Percentiles rank a stretch among this genome's conserved stretches.
Evolutionary conservation across 306 rosid genomes (phyloP).

Genomic region (Purshia tridentata): DNA sequence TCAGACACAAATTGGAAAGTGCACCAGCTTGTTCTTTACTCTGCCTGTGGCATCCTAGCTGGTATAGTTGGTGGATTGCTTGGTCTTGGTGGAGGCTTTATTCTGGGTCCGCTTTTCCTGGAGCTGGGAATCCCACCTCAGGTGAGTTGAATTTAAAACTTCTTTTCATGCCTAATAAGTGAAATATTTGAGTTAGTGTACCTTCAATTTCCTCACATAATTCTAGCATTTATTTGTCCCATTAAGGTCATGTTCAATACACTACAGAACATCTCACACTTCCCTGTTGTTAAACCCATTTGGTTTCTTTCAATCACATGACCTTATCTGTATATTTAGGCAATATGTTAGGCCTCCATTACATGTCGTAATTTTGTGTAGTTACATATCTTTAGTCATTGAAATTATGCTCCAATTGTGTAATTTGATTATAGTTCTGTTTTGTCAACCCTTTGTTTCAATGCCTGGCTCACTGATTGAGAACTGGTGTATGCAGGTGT

Average conservation of each 20-base stretch:
- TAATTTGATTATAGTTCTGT: too few relatives aligned
- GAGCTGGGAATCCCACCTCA: conserved; percentile 88
- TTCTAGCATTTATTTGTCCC: neutral
- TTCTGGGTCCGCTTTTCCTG: conserved; percentile 82
- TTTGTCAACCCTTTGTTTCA: neutral
- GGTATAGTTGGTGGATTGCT: conserved; percentile 79
- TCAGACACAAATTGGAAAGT: conserved; percentile 38
- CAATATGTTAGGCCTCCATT: too few relatives aligned
- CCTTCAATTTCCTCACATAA: neutral
- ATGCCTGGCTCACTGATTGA: neutral
- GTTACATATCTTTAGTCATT: too few relatives aligned
- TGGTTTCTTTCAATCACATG: too few relatives aligned
- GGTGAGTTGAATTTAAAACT: conserved; percentile 29
- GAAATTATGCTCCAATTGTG: too few relatives aligned
- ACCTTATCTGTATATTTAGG: too few relatives aligned
- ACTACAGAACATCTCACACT: neutral
- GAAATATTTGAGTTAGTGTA: neutral
- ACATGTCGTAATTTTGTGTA: too few relatives aligned
- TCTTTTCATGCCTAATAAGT: neutral
- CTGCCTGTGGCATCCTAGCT: conserved; percentile 51
- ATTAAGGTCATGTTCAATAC: neutral
- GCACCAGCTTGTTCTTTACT: conserved; percentile 40
- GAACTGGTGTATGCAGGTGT: conserved; percentile 47
- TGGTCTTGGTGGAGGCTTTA: conserved; percentile 79
- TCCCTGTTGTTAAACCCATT: neutral